Conservation (phyloP, 345 rosid species). For the Mallotus nudiflorus region DNA sequence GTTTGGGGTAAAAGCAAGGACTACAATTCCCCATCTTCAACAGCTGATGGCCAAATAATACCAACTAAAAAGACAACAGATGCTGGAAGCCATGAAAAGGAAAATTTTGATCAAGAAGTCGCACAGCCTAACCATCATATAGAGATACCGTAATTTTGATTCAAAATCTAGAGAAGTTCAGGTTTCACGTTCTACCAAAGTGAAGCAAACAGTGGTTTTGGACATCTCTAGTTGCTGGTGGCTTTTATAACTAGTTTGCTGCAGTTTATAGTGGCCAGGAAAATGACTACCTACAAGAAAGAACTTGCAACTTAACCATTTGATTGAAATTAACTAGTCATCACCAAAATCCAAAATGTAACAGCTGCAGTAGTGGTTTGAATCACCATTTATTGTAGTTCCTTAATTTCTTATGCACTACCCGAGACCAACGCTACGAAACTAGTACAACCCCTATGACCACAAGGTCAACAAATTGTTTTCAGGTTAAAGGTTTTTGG, state of each 20-base stretch:
- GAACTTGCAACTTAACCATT: background rate
- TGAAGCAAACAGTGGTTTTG: background rate
- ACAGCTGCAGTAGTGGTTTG: background rate
- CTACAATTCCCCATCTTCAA: conserved; percentile 26
- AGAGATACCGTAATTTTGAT: background rate
- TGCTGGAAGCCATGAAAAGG: conserved; percentile 14
- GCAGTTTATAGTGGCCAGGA: background rate
- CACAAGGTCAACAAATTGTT: too few relatives aligned
- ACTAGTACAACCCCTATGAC: too few relatives aligned
- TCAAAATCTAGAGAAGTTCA: background rate
- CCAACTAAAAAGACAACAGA: conserved; percentile 26
- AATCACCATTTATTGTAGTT: background rate
- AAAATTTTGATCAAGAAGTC: conserved; percentile 31
- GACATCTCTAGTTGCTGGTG: background rate
- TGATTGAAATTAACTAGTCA: background rate
- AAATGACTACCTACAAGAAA: background rate
- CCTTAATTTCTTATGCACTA: too few relatives aligned
- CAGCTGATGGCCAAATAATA: conserved; percentile 20
- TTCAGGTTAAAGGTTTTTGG: too few relatives aligned
- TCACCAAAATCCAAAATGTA: background rate
- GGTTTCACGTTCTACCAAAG: background rate
- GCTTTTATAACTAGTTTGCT: too few relatives aligned
- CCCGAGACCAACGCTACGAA: too few relatives aligned
- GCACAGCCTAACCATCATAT: conserved; percentile 21
- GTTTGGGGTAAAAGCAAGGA: conserved; percentile 91